phyloP scores from a whole-genome alignment of 495 filamentous ascomycete genomes.

The Daldinia decipiens region DNA sequence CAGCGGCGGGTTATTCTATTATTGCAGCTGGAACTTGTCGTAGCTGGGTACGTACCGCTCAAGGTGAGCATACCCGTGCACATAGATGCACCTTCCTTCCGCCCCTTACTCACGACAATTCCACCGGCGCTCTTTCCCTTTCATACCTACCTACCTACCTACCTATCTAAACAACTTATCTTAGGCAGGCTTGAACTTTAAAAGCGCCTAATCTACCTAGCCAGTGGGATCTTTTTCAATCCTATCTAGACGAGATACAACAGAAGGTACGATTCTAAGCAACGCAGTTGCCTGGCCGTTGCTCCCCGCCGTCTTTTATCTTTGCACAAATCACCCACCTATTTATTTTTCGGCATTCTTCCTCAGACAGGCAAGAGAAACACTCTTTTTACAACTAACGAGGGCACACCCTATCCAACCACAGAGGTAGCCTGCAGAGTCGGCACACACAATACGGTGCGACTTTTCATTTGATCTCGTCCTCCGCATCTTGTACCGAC shows the following conservation, averaged over 20 bases:
- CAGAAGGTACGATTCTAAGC: neutral
- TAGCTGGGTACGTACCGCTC: conserved; percentile 3
- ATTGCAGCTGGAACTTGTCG: neutral
- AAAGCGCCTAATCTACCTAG: neutral
- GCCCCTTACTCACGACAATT: neutral
- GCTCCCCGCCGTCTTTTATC: neutral
- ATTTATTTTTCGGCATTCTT: neutral
- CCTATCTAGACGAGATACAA: neutral
- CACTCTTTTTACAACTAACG: conserved; percentile 20
- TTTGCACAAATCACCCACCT: conserved; percentile 15
- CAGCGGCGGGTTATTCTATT: neutral
- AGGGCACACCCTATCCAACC: conserved; percentile 8
- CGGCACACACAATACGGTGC: conserved; percentile 32
- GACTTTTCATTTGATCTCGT: conserved; percentile 33
- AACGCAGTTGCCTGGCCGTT: neutral
- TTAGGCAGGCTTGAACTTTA: neutral
- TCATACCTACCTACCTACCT: too few species aligned
- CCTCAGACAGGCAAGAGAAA: conserved; percentile 16
- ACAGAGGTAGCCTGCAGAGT: conserved; percentile 19
- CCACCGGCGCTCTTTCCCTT: conserved; percentile 3
- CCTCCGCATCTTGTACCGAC: conserved; percentile 13
- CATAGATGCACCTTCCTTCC: conserved; percentile 14
- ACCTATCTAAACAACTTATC: neutral
- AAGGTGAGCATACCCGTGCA: neutral
- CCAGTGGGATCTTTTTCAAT: neutral